phyloP scores from a whole-genome alignment of 2,329 filamentous ascomycete genomes.

The Microsporum canis region DNA sequence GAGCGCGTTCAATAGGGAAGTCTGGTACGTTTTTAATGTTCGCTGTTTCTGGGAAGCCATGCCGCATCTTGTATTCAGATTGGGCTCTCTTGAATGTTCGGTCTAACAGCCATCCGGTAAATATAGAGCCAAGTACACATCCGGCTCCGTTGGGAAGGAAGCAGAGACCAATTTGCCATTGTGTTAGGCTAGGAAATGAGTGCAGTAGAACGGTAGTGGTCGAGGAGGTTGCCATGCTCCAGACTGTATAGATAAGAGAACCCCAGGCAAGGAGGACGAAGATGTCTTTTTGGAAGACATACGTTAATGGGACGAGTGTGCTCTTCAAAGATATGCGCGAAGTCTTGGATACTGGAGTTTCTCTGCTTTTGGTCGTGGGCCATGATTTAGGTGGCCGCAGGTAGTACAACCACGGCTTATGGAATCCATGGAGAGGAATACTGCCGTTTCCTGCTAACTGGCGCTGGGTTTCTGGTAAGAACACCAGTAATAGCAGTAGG shows the following conservation, averaged over 20 bases:
- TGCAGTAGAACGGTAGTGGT: not conserved
- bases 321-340: not conserved
- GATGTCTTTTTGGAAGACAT: constrained; percentile 26
- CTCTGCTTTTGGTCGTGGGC: not conserved
- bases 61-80: constrained; percentile 37
- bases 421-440: not conserved
- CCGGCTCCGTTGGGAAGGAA: constrained; percentile 17
- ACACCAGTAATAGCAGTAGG: constrained; percentile 44
- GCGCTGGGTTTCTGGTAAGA: constrained; percentile 43
- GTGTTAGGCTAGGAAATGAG: not conserved
- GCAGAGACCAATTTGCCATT: constrained; percentile 26
- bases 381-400: not conserved
- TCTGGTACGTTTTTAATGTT: constrained; percentile 41
- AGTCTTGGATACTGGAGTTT: not conserved
- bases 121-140: not conserved
- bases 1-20: constrained; percentile 40
- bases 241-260: not conserved
- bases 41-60: constrained; percentile 49
- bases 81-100: constrained; percentile 55
- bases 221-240: not conserved
- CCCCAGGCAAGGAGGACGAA: constrained; percentile 25
- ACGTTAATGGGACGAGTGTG: not conserved
- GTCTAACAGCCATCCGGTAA: constrained; percentile 49
- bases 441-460: constrained; percentile 29
- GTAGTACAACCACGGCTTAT: not conserved